Evolutionary conservation across 768 basidiomycete genomes (phyloP), one percentile per base, ranked within the genome.

Genomic region (Dacryopinax spathularia): DNA sequence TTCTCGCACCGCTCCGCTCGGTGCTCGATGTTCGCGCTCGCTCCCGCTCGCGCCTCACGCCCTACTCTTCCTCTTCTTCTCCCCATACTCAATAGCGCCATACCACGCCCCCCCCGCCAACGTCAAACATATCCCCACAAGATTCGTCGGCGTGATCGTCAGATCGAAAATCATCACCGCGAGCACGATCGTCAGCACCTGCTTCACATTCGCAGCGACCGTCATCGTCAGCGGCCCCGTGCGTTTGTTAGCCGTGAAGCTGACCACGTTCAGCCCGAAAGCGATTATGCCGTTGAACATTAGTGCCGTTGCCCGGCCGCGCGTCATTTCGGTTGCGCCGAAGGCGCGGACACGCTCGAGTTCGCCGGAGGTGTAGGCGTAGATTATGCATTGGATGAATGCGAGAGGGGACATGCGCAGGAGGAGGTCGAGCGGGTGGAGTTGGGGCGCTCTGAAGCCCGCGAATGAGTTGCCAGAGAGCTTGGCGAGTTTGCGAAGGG

Each of bases 191-290:
- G 93, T 95, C 69, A 96, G 72, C 10, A 93, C 94, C 71, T 96
- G 94, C 74, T 97, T 97, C 60, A 95, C 86, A 73, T 93, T 92
- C 61, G 84, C 89, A 65, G 91, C 89, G 56, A 95, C 91, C 10
- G 88, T 90, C 88, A 94, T 95, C 56, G 86, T 88, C 66, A 95
- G 72, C 13, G 92, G 86, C 1, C 93, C 92, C 0, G 91, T 86
- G 71, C 88, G 85, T 74, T 87, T 86, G 76, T 98, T 99, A n/a
- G 96, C 90, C 37, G 89, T 89, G 71, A 99, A 96, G 72, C 88
- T 90, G 63, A 96, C 89, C 1, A 97, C 84, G 69, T 98, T 99
- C 61, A 99, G 77, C 15, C 84, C 87, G 70, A 96, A 97, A 2
- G 96, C 96, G 69, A 98, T 84, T 15, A 78, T 71, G 0, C 93